Evolutionary conservation across 305 asterid species (phyloP).

Genomic region (Fraxinus paxiana): DNA sequence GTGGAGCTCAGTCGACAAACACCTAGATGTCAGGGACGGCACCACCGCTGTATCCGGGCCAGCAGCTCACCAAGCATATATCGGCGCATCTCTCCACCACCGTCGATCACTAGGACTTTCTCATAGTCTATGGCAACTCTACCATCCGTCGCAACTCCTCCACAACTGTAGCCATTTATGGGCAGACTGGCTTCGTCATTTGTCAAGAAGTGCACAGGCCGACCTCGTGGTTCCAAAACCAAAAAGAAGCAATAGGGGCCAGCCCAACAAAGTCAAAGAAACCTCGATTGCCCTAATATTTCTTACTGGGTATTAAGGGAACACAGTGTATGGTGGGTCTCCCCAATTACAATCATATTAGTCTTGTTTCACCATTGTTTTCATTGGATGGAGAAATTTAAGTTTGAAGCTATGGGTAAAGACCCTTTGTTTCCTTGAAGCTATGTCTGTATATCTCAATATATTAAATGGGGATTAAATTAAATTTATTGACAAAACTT

Average conservation of each 20-base stretch:
- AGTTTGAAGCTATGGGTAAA: not conserved
- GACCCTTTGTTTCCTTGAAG: too few relatives aligned
- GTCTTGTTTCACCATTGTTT: not conserved
- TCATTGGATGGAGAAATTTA: not conserved
- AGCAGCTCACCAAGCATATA: too few relatives aligned
- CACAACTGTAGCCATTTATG: too few relatives aligned
- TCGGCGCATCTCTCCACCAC: too few relatives aligned
- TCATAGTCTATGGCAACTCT: not conserved
- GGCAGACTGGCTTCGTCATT: not conserved
- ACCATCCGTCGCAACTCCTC: not conserved
- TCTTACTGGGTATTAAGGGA: conserved; percentile 18
- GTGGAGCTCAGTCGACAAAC: too few relatives aligned
- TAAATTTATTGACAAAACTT: too few relatives aligned
- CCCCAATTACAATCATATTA: conserved; percentile 3
- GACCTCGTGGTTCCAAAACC: too few relatives aligned
- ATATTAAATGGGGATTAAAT: too few relatives aligned
- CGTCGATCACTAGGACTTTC: not conserved
- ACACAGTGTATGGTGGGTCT: conserved; percentile 15
- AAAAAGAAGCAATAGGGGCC: conserved; percentile 23
- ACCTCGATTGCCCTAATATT: not conserved
- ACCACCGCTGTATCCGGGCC: too few relatives aligned
- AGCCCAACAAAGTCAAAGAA: not conserved
- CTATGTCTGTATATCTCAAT: too few relatives aligned
- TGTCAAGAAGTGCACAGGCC: not conserved
- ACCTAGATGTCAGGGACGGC: too few relatives aligned